A percentile compares a stretch with the other conserved stretches of the same genome.
Conservation (phyloP, 306 rosid genomes). For the Medicago lupulina region DNA sequence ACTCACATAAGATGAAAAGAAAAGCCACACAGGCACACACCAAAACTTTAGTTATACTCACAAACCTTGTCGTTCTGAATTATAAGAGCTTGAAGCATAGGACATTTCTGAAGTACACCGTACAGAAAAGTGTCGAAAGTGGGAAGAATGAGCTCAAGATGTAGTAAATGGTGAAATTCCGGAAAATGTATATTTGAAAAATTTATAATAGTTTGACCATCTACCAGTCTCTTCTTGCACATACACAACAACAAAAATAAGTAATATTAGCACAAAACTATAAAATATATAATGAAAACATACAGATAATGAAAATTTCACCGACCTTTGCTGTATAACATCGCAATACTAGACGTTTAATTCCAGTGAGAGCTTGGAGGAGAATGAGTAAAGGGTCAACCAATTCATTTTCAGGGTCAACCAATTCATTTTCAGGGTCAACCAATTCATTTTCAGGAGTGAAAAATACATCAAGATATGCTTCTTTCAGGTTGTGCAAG, state of each 20-base stretch:
- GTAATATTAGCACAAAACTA: not conserved
- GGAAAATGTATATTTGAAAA: not conserved
- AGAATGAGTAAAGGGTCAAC: not conserved
- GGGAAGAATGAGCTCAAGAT: slow-evolving; percentile 13
- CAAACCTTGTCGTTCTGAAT: slow-evolving; percentile 3
- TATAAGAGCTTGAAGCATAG: not conserved
- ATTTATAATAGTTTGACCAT: not conserved
- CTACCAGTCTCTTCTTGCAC: not conserved
- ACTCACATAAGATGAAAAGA: not conserved
- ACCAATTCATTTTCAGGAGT: not conserved
- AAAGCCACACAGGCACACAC: not conserved
- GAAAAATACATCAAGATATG: not conserved
- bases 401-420: too few relatives aligned
- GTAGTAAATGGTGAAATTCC: not conserved
- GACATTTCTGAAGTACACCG: slow-evolving; percentile 18
- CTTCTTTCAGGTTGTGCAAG: slow-evolving; percentile 4
- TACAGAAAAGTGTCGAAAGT: slow-evolving; percentile 4
- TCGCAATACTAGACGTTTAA: not conserved
- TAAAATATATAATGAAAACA: not conserved
- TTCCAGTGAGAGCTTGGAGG: not conserved
- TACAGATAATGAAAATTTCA: not conserved
- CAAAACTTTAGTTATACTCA: not conserved
- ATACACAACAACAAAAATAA: not conserved
- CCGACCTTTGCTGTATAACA: not conserved
- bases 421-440: too few relatives aligned